Evolutionary conservation across 768 basidiomycete species (phyloP).

Genomic region (Dacryopinax primogenitus): DNA sequence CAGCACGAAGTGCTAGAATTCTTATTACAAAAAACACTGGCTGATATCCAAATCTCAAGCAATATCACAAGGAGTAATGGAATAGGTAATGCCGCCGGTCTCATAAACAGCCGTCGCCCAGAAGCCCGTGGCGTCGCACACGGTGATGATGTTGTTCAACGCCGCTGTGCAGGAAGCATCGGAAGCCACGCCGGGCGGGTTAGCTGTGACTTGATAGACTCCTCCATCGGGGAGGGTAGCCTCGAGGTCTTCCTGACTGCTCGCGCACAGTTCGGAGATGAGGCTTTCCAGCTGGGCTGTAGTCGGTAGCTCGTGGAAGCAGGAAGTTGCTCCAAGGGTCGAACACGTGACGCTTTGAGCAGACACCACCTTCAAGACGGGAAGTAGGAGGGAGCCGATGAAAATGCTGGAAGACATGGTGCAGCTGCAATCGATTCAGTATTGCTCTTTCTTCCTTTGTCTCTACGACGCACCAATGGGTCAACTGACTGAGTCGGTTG

Average conservation of each 20-base stretch:
- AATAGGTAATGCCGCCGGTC: not conserved
- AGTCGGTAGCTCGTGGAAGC: no score
- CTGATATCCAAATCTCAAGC: not conserved
- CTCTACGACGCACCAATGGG: no score
- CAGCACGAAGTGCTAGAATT: not conserved
- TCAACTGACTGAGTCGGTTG: no score
- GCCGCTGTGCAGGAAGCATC: not conserved
- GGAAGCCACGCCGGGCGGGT: not conserved
- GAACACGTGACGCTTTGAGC: no score
- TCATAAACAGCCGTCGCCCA: not conserved
- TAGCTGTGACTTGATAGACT: not conserved
- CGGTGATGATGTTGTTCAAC: not conserved
- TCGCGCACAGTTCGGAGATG: not conserved
- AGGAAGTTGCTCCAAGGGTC: no score
- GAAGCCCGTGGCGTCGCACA: not conserved
- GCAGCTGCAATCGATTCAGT: no score
- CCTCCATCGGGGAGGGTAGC: not conserved
- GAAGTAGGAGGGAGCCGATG: no score
- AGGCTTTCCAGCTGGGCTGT: not conserved
- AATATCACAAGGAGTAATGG: not conserved
- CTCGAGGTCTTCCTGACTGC: not conserved
- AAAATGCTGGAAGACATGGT: no score
- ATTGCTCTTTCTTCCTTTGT: no score
- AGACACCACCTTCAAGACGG: no score
- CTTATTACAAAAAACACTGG: not conserved